Conservation (phyloP, 164 flowering plant species). For the Berberis thunbergii region DNA sequence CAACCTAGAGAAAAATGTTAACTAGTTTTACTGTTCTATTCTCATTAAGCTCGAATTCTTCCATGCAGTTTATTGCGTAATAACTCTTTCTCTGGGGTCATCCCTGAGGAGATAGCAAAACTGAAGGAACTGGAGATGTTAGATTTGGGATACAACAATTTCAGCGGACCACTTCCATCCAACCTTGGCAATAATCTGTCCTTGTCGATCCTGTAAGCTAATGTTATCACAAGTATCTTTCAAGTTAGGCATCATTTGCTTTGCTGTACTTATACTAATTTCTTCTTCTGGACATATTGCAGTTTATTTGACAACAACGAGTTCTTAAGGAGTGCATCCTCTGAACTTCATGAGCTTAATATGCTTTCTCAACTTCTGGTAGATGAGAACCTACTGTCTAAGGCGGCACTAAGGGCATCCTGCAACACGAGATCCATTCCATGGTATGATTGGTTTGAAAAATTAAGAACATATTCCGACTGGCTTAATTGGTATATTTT, state of each 20-base stretch:
- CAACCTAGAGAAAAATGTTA: not conserved
- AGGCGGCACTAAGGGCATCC: constrained; percentile 15
- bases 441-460: constrained; percentile 23
- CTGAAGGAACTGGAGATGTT: constrained; percentile 52
- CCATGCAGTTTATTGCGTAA: constrained; percentile 52
- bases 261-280: constrained; percentile 6
- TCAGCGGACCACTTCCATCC: constrained; percentile 46
- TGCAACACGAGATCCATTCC: constrained; percentile 14
- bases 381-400: constrained; percentile 23
- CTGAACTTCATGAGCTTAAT: constrained; percentile 33
- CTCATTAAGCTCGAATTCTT: not conserved
- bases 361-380: constrained; percentile 34
- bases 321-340: constrained; percentile 29
- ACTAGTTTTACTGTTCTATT: not conserved
- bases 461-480: too few relatives aligned
- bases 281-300: constrained; percentile 11
- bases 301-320: constrained; percentile 50
- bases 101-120: constrained; percentile 51
- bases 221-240: not conserved
- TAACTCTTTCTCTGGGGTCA: constrained; percentile 52
- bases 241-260: constrained; percentile 1
- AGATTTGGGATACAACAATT: constrained; percentile 59
- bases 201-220: constrained; percentile 45
- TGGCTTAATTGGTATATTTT: too few relatives aligned
- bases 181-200: constrained; percentile 33